Evolutionary conservation across 2,329 filamentous ascomycete species (phyloP), one percentile per base, ranked within the genome.

Genomic region (Penicillium oxalicum): DNA sequence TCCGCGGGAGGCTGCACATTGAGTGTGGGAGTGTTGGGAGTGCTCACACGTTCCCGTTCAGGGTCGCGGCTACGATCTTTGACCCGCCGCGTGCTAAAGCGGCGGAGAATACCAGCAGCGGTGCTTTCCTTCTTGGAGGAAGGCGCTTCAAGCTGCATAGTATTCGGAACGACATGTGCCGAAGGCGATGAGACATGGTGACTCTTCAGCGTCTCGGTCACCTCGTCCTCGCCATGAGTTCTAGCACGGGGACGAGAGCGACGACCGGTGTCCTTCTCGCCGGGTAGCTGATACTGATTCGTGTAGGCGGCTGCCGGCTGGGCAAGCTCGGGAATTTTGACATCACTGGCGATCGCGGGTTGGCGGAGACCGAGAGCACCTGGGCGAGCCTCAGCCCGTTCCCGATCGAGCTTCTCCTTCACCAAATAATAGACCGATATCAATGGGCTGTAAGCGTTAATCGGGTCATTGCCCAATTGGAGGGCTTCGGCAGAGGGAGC

Each of bases 351-450:
- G 5, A 32, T 11, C 25, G 82, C 72, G 38, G 75, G 71, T 34
- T 76, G 75, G 12, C 80, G 80, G 62, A 85, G 73, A 18, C 74
- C 74, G 27, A 79, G 62, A 48, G 79, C 78, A 24, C 82, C 80
- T 42, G 83, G 80, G 51, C 82, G 83, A 34, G 71, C 67, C 57
- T 82, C 79, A 25, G 73, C 64, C 40, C 74, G 70, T 61, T 97
- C 91, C 33, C 88, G 83, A 43, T 94, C 88, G 55, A 89, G 82
- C 72, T 97, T 97, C 73, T 98, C 93, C 58, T 83, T 85, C n/a
- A 95, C 93, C 3, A 98, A 79, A 62, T 95, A 95, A 69, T 98
- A 98, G 11, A 98, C 85, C 1, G 93, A 97, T 6, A 97, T 77
- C 11, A 97, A 75, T 6, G 93, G 93, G 60, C 87, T 91, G 67